Evolutionary conservation across 2,329 filamentous ascomycete genomes (phyloP).

Genomic region (Aquanectria penicillioides): DNA sequence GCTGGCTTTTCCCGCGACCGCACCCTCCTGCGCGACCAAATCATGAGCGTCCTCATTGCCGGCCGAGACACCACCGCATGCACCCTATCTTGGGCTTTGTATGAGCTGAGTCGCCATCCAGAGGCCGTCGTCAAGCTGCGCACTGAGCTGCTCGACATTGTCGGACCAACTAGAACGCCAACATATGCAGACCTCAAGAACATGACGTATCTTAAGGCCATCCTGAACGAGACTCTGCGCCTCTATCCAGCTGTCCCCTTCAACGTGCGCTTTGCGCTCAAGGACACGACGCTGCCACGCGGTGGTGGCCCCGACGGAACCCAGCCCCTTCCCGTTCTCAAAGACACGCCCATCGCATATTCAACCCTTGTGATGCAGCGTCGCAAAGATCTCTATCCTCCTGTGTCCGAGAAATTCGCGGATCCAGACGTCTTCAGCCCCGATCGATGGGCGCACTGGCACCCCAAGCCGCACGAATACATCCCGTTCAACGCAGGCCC

Average conservation of each 20-base stretch:
- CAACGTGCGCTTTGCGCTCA: slow-evolving; percentile 78
- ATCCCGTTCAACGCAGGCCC: slow-evolving; percentile 81
- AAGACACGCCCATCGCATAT: slow-evolving; percentile 74
- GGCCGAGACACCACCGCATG: slow-evolving; percentile 88
- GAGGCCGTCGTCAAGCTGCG: slow-evolving; percentile 74
- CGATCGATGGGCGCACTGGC: slow-evolving; percentile 73
- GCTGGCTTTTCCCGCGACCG: slow-evolving; percentile 80
- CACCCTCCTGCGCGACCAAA: slow-evolving; percentile 82
- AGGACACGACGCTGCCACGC: slow-evolving; percentile 78
- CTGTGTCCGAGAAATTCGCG: slow-evolving; percentile 55
- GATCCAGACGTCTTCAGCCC: slow-evolving; percentile 67
- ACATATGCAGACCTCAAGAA: slow-evolving; percentile 85
- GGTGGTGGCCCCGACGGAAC: slow-evolving; percentile 73
- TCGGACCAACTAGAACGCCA: slow-evolving; percentile 71
- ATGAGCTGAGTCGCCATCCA: slow-evolving; percentile 81
- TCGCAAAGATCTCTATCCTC: slow-evolving; percentile 69
- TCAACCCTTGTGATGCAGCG: slow-evolving; percentile 79
- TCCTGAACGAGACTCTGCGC: slow-evolving; percentile 81
- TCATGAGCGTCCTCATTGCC: slow-evolving; percentile 84
- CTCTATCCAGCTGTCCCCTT: slow-evolving; percentile 83
- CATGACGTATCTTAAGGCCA: slow-evolving; percentile 83
- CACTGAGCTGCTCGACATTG: slow-evolving; percentile 72
- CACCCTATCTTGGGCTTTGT: slow-evolving; percentile 83
- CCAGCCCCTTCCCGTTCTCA: slow-evolving; percentile 71
- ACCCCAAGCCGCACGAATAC: slow-evolving; percentile 75